Conservation (phyloP, 805 yeast genomes). For the Dipodascus geniculatus region DNA sequence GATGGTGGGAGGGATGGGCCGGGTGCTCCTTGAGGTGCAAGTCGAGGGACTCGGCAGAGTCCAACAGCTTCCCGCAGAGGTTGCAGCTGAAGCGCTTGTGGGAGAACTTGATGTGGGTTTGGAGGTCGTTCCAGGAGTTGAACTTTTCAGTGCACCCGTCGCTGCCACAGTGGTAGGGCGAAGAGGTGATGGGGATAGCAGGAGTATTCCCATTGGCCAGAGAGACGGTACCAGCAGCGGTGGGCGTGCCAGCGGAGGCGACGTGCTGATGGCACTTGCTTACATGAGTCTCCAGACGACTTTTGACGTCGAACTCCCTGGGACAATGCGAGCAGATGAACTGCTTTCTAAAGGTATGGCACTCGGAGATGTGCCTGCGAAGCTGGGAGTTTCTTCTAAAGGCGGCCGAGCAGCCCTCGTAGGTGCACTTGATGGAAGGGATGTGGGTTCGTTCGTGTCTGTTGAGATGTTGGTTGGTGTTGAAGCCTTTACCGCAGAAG, state of each 20-base stretch:
- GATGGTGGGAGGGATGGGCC: slow-evolving; percentile 26
- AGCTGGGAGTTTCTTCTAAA: slow-evolving; percentile 70
- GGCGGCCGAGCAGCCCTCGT: slow-evolving; percentile 50
- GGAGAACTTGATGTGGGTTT: slow-evolving; percentile 53
- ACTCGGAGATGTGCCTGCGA: slow-evolving; percentile 54
- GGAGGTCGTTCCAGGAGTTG: slow-evolving; percentile 35
- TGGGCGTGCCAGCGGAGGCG: slow-evolving; percentile 9
- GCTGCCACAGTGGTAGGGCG: slow-evolving; percentile 18
- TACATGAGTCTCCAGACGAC: slow-evolving; percentile 54
- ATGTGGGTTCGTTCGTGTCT: slow-evolving; percentile 80
- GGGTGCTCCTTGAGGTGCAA: not conserved
- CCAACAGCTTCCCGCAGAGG: slow-evolving; percentile 43
- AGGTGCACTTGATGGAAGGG: slow-evolving; percentile 47
- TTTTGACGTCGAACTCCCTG: slow-evolving; percentile 51
- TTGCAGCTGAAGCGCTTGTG: slow-evolving; percentile 62
- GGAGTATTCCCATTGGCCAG: not conserved
- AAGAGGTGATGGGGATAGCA: not conserved
- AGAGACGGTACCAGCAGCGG: not conserved
- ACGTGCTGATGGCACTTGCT: slow-evolving; percentile 44
- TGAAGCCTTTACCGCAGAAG: slow-evolving; percentile 72
- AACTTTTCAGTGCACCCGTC: slow-evolving; percentile 16
- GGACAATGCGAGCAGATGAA: slow-evolving; percentile 52
- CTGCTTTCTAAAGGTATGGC: slow-evolving; percentile 40
- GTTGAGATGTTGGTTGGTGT: slow-evolving; percentile 65
- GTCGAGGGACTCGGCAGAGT: not conserved